Base-by-base conservation (phyloP, 257 asterid genomes). In the Nicotiana noctiflora region DNA sequence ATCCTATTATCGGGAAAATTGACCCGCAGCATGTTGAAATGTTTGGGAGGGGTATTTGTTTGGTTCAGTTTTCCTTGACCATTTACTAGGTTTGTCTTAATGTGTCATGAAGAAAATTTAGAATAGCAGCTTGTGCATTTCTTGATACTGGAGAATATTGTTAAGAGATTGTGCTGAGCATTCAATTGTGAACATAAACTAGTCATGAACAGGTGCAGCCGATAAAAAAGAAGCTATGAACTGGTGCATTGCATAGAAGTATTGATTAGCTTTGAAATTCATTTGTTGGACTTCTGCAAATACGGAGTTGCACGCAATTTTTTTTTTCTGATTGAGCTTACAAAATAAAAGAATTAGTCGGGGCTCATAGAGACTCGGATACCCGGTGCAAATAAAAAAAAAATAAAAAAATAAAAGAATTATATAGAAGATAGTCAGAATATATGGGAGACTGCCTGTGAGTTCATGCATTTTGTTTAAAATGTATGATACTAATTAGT, bases 1-100 rank as follows among this genome's bases (percentile, higher is more conserved):
- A 14, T 7, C 37, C 14, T 72, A 21, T 72, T 31, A 46, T 65
- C 51, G 37, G 21, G 3, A 21, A 17, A 80, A 59, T 68, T 25
- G 56, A 55, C 32, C n/a, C 87, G 81, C 80, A 90, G 97, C 97
- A 96, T 52, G 93, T 88, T 80, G 98, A 93, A 80, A 82, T 92
- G 77, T 55, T 44, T 44, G 57, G 32, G 5, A 19, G 21, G 57
- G 23, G 57, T 21, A 44, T 70, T 19, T 37, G 12, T 21, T 68
- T 68, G 2, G 56, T 70, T 21, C 21, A 12, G 19, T 31, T 65
- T 17, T 17, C 6, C 37, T 31, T 17, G 12, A 63, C 66, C 66
- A 23, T 61, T 53, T 23, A 0, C 66, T 10, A 31, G 32, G 66
- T 31, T 29, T 32, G 4, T 32, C 15, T 68, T n/a, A 68, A 19